These are phyloP conservation scores for Orbilia javanica DNA, from an alignment of 2,329 filamentous ascomycete species.

Conservation along the genomic window DNA sequence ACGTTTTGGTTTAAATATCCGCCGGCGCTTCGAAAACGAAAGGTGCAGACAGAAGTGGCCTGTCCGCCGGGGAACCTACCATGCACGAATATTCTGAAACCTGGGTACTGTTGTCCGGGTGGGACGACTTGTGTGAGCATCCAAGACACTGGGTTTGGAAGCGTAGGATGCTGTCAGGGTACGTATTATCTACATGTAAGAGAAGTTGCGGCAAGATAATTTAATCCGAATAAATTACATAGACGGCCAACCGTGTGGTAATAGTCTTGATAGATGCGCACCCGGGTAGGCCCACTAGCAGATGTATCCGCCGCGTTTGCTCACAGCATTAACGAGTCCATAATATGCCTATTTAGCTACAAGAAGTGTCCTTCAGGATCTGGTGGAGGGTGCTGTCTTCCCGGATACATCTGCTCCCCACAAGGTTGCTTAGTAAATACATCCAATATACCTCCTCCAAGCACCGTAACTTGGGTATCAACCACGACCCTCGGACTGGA, in stretches of 20 bases:
- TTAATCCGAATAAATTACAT: not conserved
- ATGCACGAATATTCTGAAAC: constrained; percentile 75
- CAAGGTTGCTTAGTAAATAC: constrained; percentile 47
- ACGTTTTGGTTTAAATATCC: constrained; percentile 27
- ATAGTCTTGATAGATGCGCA: constrained; percentile 31
- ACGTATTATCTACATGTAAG: not conserved
- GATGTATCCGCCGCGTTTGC: not conserved
- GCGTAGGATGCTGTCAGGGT: constrained; percentile 79
- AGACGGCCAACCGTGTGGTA: constrained; percentile 44
- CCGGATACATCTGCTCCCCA: constrained; percentile 52
- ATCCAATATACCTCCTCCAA: constrained; percentile 9
- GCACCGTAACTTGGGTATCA: constrained; percentile 15
- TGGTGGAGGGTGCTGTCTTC: constrained; percentile 48
- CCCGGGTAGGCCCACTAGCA: constrained; percentile 28
- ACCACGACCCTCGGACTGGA: constrained; percentile 42
- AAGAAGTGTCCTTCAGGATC: constrained; percentile 42
- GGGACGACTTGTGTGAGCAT: constrained; percentile 76
- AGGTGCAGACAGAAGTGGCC: constrained; percentile 70
- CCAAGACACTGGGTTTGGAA: constrained; percentile 73
- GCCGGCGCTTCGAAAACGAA: constrained; percentile 63
- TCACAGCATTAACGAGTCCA: not conserved
- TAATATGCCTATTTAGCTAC: constrained; percentile 24
- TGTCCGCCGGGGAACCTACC: constrained; percentile 77
- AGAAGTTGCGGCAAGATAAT: not conserved
- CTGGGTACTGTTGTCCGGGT: constrained; percentile 79